Base-by-base conservation (phyloP, 2,329 filamentous ascomycete species). In the Paracoccidioides lutzii region DNA sequence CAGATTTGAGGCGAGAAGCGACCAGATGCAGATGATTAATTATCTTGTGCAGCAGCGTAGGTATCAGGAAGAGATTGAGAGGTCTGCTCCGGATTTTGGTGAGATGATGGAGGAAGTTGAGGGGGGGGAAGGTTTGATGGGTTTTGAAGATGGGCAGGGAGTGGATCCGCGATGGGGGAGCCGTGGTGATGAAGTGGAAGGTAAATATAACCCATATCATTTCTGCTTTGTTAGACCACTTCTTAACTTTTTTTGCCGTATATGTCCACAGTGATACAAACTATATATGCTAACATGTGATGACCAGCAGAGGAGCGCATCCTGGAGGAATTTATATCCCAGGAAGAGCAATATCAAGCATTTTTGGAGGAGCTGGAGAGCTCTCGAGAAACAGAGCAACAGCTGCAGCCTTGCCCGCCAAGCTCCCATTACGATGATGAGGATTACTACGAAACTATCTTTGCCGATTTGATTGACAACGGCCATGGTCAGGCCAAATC, bases 391-490 rank as follows among this genome's bases (percentile, higher is more conserved):
- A 51, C 57, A 5, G 35, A 53, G 22, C 30, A 41, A 15, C 30
- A 40, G 14, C n/a, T 54, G n/a, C 49, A 41, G 8, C 54, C 35
- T 12, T 45, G 30, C 6, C 48, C 15, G 12, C 15, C 52, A 15
- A 38, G 45, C 30, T 60, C 61, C 42, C 65, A 63, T 43, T 69
- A 67, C 54, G 66, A 77, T 60, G 79, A 82, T 59, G 79, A 81
- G n/a, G 76, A 78, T 40, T 80, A 82, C 59, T 83, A 82, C 62
- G 79, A 83, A 62, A 71, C 72, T 59, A 71, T 83, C 6, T 83
- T 95, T 66, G 79, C 81, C 73, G 82, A 88, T 61, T 66, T 87
- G 41, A 68, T 81, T 52, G 74, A 78, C n/a, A 70, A 76, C 58
- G 72, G 77, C 50, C 64, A 69, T 12, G 49, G 53, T 4, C 57